phyloP scores from a whole-genome alignment of 805 yeast genomes.

The Pichia cabralensis region DNA sequence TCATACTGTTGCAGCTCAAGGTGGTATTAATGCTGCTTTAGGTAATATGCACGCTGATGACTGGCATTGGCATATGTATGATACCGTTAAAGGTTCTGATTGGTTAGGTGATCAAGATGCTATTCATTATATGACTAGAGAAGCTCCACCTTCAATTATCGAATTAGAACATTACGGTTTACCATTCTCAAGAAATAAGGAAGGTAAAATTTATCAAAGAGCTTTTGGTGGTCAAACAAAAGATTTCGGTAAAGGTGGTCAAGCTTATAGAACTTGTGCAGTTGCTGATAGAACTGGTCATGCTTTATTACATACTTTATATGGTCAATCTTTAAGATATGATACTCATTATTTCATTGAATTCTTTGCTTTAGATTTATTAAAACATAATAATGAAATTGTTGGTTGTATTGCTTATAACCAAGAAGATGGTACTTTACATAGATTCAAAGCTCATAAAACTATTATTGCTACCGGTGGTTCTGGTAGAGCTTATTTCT shows the following conservation, averaged over 20 bases:
- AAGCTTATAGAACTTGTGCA: constrained; percentile 98
- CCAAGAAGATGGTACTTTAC: constrained; percentile 98
- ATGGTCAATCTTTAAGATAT: constrained; percentile 93
- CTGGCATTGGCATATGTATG: constrained; percentile 99
- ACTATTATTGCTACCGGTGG: constrained; percentile 99
- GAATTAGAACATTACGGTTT: constrained; percentile 98
- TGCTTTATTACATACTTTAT: constrained; percentile 88
- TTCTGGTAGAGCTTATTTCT: constrained; percentile 95
- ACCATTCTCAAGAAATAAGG: constrained; percentile 94
- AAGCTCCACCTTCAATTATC: constrained; percentile 91
- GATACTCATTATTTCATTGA: constrained; percentile 98
- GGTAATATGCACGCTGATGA: constrained; percentile 98
- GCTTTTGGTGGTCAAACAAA: constrained; percentile 98
- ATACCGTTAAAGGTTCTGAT: constrained; percentile 97
- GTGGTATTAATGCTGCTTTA: constrained; percentile 98
- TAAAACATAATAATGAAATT: constrained; percentile 92
- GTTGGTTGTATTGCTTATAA: constrained; percentile 96
- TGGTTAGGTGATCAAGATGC: constrained; percentile 99
- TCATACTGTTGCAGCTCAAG: constrained; percentile 98
- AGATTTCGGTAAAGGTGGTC: constrained; percentile 97
- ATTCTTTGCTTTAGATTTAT: constrained; percentile 88
- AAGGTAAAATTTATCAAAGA: constrained; percentile 95
- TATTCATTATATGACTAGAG: constrained; percentile 97
- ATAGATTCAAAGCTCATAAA: constrained; percentile 94
- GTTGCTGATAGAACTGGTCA: constrained; percentile 99